Percentiles rank a stretch among this genome's conserved stretches.
Evolutionary conservation across 2,329 filamentous ascomycete species (phyloP).

Genomic region (Cladosporium austrohemisphaericum): DNA sequence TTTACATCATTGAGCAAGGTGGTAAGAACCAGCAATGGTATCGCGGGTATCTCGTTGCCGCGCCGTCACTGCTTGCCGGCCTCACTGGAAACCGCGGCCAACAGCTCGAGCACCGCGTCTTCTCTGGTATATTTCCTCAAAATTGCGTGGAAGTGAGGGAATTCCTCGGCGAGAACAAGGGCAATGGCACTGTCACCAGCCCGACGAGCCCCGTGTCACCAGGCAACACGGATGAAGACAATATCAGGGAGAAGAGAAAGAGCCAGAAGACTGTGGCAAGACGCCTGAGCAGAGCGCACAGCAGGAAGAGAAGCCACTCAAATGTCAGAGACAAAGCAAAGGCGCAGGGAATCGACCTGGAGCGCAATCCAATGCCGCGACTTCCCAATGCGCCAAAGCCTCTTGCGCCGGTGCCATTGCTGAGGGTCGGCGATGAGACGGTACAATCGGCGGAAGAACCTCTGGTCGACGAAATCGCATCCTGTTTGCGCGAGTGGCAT

Average conservation of each 20-base stretch:
- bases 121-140: slow-evolving; percentile 95
- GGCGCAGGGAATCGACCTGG: slow-evolving; percentile 20
- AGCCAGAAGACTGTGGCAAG: slow-evolving; percentile 29
- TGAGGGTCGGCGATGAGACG: slow-evolving; percentile 96
- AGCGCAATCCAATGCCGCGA: slow-evolving; percentile 41
- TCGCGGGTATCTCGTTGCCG: slow-evolving; percentile 90
- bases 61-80: slow-evolving; percentile 86
- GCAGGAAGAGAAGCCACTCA: slow-evolving; percentile 25
- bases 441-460: slow-evolving; percentile 85
- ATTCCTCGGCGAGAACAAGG: slow-evolving; percentile 72
- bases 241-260: slow-evolving; percentile 24
- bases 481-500: slow-evolving; percentile 96
- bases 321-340: slow-evolving; percentile 17
- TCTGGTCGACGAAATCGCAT: slow-evolving; percentile 94
- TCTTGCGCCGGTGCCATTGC: slow-evolving; percentile 88
- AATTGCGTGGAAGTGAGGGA: slow-evolving; percentile 95
- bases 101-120: slow-evolving; percentile 90
- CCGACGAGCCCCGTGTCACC: background rate
- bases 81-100: slow-evolving; percentile 88
- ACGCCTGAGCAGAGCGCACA: slow-evolving; percentile 29
- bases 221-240: slow-evolving; percentile 17
- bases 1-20: slow-evolving; percentile 98
- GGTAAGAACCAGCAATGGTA: slow-evolving; percentile 82
- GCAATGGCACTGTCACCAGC: slow-evolving; percentile 10
- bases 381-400: slow-evolving; percentile 71